Evolutionary conservation across 2,329 filamentous ascomycete species (phyloP), one percentile per base, ranked within the genome.

Genomic region (Pseudocercospora pini-densiflorae): DNA sequence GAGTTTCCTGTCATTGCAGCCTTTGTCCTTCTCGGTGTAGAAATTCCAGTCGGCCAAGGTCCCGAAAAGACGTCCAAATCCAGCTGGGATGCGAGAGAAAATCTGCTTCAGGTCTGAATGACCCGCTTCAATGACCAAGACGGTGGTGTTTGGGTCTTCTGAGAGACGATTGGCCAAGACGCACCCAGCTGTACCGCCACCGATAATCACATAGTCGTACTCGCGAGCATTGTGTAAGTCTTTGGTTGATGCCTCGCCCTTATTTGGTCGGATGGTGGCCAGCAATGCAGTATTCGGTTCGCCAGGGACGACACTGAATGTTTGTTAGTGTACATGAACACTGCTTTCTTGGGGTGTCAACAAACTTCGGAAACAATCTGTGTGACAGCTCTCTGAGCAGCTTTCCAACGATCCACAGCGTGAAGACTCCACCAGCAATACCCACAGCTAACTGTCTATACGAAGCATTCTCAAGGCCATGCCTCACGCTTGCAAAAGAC

Each of bases 151-250:
- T 9, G 74, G 70, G 61, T 77, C 65, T 45, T 76, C 72, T 16
- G 71, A 72, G 2, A 77, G 64, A 27, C 75, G 70, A 54, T 69
- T 71, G 0, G 75, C 75, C n/a, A 77, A 70, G n/a, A 73, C 71
- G 19, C 73, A 71, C 27, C 75, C 75, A 49, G 73, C 73, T 10
- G 74, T 73, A 5, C 75, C 74, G 21, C 70, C 71, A 6, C 75
- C 75, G 24, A 76, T 66, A 12, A 76, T 69, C 23, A 77, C 60
- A 40, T 73, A 77, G 69, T 76, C 75, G 60, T 73, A 74, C n/a
- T 68, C 58, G 24, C 47, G 58, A n/a, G 63, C 59, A 33, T 63
- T 68, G 5, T 53, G 33, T 5, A 67, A 33, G 45, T 69, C 65
- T 49, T 63, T 58, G 24, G 60, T 57, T 8, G 61, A 47, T 24